A percentile compares a stretch with the other conserved stretches of the same genome.
Conservation (phyloP, 202 grass and related monocot species). For the Bolboschoenoplectus hybrid region DNA sequence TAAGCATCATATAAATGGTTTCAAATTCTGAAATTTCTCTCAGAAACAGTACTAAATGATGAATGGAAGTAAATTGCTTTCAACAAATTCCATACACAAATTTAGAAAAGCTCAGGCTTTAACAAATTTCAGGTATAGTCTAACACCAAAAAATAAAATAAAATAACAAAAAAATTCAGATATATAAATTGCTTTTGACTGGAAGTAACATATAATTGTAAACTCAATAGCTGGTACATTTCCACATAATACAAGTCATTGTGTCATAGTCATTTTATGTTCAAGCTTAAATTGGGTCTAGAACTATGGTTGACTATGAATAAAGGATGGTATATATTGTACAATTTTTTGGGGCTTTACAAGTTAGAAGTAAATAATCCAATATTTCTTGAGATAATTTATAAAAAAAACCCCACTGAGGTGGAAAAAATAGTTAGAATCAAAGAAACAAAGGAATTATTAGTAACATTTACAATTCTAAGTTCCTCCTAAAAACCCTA, state of each 20-base stretch:
- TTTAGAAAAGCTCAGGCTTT: background rate
- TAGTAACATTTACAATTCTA: background rate
- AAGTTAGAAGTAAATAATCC: background rate
- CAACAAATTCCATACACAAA: too few relatives aligned
- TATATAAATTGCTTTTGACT: background rate
- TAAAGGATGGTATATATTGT: background rate
- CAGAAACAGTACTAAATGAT: constrained; percentile 8
- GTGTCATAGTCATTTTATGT: background rate
- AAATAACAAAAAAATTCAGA: background rate
- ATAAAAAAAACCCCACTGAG: background rate
- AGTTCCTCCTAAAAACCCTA: background rate
- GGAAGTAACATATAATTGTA: background rate
- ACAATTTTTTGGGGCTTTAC: background rate
- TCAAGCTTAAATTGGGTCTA: background rate
- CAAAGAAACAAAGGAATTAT: background rate
- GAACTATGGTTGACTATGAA: background rate
- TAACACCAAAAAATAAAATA: background rate
- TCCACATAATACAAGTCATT: background rate
- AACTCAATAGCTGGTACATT: background rate
- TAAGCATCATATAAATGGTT: background rate
- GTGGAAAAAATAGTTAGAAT: background rate
- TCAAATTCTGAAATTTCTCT: background rate
- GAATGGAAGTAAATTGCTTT: too few relatives aligned
- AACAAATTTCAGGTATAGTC: background rate
- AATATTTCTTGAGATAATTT: constrained; percentile 2